These are phyloP conservation scores for Graphium sp. DNA, from an alignment of 2,329 filamentous ascomycete species.

Conservation along the genomic window DNA sequence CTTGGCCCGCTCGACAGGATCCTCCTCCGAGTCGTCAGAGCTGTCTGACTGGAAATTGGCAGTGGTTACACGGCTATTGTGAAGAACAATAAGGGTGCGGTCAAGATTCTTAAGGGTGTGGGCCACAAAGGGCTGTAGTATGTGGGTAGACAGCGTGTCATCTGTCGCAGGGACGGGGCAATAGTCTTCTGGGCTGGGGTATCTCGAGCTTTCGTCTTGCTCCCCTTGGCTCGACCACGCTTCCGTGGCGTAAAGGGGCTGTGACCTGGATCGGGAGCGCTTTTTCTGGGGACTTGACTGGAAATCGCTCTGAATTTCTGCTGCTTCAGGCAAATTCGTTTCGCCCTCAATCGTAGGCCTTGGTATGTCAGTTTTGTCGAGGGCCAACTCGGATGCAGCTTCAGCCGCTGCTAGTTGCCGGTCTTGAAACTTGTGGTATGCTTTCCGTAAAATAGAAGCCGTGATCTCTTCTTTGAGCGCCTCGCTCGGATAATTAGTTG, in stretches of 20 bases:
- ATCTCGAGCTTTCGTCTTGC: conserved; percentile 4
- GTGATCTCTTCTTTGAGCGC: conserved; percentile 4
- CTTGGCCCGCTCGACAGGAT: background rate
- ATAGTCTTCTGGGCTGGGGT: conserved; percentile 11
- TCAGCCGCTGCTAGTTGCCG: conserved; percentile 1
- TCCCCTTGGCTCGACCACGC: background rate
- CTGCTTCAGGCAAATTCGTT: background rate
- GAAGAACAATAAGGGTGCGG: conserved; percentile 49
- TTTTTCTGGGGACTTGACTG: background rate
- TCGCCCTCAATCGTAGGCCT: background rate
- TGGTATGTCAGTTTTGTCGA: conserved; percentile 3
- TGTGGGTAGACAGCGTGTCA: conserved; percentile 46
- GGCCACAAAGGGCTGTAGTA: conserved; percentile 53
- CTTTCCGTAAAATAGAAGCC: conserved; percentile 3
- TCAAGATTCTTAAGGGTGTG: conserved; percentile 58
- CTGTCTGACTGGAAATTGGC: no score
- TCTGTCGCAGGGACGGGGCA: conserved; percentile 47
- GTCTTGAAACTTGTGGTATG: conserved; percentile 1
- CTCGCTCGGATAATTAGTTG: no score
- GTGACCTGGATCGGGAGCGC: background rate
- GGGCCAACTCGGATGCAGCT: conserved; percentile 3
- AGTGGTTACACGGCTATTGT: conserved; percentile 44
- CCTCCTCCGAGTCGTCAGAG: background rate
- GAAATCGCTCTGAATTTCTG: background rate
- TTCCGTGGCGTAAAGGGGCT: background rate